Conservation (phyloP, 768 basidiomycete species). For the Lactarius vividus region DNA sequence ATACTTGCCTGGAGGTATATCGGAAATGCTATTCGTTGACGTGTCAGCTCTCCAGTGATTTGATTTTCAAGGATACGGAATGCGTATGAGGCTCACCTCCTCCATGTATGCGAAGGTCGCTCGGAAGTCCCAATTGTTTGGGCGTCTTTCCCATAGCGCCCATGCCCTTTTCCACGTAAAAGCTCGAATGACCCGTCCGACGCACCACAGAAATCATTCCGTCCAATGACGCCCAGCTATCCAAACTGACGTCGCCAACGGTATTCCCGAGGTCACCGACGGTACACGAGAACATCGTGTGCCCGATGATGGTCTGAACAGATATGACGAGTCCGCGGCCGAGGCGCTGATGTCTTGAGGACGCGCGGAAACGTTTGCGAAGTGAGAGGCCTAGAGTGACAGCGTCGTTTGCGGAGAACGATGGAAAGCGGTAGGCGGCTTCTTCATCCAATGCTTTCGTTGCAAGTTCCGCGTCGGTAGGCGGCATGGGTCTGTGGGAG, state of each 20-base stretch:
- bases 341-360: slow-evolving; percentile 59
- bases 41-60: slow-evolving; percentile 1
- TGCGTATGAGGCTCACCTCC: slow-evolving; percentile 57
- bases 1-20: slow-evolving; percentile 72
- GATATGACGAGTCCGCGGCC: slow-evolving; percentile 81
- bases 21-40: slow-evolving; percentile 61
- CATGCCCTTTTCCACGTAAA: slow-evolving; percentile 85
- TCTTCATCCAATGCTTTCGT: slow-evolving; percentile 71
- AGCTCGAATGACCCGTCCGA: slow-evolving; percentile 81
- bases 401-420: slow-evolving; percentile 75
- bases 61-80: not conserved
- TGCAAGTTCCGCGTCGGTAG: slow-evolving; percentile 71
- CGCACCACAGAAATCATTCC: slow-evolving; percentile 77
- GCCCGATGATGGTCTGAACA: slow-evolving; percentile 75
- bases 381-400: slow-evolving; percentile 77
- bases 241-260: slow-evolving; percentile 72
- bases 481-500: slow-evolving; percentile 55
- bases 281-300: slow-evolving; percentile 77
- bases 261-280: slow-evolving; percentile 74
- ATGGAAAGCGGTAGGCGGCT: slow-evolving; percentile 61
- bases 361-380: slow-evolving; percentile 78
- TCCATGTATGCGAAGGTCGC: slow-evolving; percentile 63
- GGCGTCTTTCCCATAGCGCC: slow-evolving; percentile 77
- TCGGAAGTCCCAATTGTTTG: slow-evolving; percentile 66
- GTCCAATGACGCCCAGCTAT: slow-evolving; percentile 77